Evolutionary conservation across 805 yeast species (phyloP).

Genomic region (Hermanozyma aechmeae): DNA sequence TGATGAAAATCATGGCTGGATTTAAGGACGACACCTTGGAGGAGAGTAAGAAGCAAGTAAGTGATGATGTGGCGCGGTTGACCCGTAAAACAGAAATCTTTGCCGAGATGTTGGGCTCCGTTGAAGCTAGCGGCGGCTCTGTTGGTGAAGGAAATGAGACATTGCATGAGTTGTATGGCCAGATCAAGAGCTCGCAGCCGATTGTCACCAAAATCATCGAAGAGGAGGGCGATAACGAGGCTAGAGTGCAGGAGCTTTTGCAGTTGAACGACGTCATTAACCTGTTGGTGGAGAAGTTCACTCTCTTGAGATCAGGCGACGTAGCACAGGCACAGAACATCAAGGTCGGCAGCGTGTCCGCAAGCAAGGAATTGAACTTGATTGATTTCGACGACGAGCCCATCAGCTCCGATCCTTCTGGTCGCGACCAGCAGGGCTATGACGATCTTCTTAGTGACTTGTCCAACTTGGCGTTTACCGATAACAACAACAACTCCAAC

Average conservation of each 20-base stretch:
- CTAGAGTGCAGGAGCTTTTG: constrained; percentile 54
- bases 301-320: constrained; percentile 57
- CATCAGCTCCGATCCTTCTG: constrained; percentile 18
- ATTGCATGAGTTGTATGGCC: constrained; percentile 61
- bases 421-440: constrained; percentile 30
- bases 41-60: constrained; percentile 69
- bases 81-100: constrained; percentile 80
- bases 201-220: constrained; percentile 75
- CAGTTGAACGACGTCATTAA: constrained; percentile 70
- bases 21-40: constrained; percentile 75
- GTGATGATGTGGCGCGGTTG: constrained; percentile 75
- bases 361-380: constrained; percentile 24
- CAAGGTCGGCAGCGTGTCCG: constrained; percentile 18
- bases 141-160: constrained; percentile 57
- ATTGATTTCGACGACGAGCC: constrained; percentile 35
- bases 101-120: constrained; percentile 69
- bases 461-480: constrained; percentile 49
- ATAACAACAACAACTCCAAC: constrained; percentile 14
- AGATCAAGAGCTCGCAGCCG: constrained; percentile 80
- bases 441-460: constrained; percentile 70
- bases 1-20: constrained; percentile 98
- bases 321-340: constrained; percentile 44
- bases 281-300: constrained; percentile 57
- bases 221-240: constrained; percentile 55
- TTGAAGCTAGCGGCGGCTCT: constrained; percentile 31